phyloP scores from a whole-genome alignment of 257 asterid species.

The Rhazya stricta region DNA sequence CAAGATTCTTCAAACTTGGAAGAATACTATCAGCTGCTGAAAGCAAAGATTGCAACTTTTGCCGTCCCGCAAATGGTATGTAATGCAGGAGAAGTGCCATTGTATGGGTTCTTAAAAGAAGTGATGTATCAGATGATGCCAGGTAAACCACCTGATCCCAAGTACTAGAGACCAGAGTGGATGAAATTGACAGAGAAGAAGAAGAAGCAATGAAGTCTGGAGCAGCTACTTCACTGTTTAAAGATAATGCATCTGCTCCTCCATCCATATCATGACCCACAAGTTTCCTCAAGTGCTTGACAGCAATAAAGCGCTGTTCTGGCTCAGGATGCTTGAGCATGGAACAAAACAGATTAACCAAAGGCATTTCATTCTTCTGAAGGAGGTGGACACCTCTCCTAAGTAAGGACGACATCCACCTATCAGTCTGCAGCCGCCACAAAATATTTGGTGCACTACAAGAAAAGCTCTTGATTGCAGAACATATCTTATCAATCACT shows the following conservation, averaged over 20 bases:
- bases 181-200: conserved; percentile 44
- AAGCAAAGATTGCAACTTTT: conserved; percentile 72
- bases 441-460: conserved; percentile 65
- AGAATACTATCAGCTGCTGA: conserved; percentile 73
- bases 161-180: conserved; percentile 55
- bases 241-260: conserved; percentile 37
- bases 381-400: conserved; percentile 53
- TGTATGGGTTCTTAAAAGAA: conserved; percentile 66
- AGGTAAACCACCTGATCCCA: conserved; percentile 83
- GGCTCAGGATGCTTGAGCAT: conserved; percentile 91
- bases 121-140: conserved; percentile 74
- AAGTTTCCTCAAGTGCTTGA: conserved; percentile 74
- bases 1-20: conserved; percentile 59
- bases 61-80: conserved; percentile 64
- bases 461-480: conserved; percentile 54
- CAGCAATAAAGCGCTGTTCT: conserved; percentile 81
- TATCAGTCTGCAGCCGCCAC: conserved; percentile 78
- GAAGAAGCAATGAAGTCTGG: conserved; percentile 36
- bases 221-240: conserved; percentile 30
- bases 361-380: conserved; percentile 48
- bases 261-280: conserved; percentile 55
- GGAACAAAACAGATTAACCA: conserved; percentile 59
- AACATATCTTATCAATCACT: conserved; percentile 48
- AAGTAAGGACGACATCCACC: conserved; percentile 52
- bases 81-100: conserved; percentile 62